Evolutionary conservation across 1,284 basidiomycete species (phyloP), one percentile per base, ranked within the genome.

Genomic region (Leccinum fuscescens): DNA sequence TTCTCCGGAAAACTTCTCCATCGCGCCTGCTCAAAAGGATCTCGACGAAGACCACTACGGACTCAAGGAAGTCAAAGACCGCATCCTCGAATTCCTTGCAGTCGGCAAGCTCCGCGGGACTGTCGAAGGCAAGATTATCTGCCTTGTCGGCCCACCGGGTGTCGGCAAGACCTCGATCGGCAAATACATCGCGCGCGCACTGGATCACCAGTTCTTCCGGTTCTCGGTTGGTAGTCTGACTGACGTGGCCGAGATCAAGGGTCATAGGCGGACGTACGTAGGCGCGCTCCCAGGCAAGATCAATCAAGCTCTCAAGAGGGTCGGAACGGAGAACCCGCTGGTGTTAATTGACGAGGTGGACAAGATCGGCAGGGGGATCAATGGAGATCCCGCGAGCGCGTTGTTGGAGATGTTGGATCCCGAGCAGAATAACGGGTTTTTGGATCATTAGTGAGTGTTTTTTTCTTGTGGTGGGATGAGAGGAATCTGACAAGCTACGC

Each of bases 171-270:
- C 93, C 0, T 90, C 87, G 58, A 94, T 96, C 56, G 93, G 95
- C 61, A 98, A 98, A 81, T 93, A 89, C n/a, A 95, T 97, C 58
- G 89, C 94, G 0, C 82, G 93, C 8, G 93, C 94, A 6, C 78
- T 97, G 49, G 86, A 90, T 56, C 79, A 94, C 58, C 87, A 93
- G 71, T 96, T 97, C 80, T 96, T 95, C 85, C 85, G 96, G 52
- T 98, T 99, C 80, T 95, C 93, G 12, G 96, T 99, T 4, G 97
- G 97, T 67, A 96, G 97, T 27, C 77, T 99, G 69, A 94, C 94
- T 60, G 96, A 99, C 72, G 96, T 98, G 0, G 97, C 96, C 58
- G 97, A 99, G 82, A 98, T 99, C 76, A 99, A 99, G 79, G 97
- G 97, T 3, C 96, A 99, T 74, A 81, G 97, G 68, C 80, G 97